Evolutionary conservation across 1,139 yeast genomes (phyloP).

Genomic region (Hyphopichia wangnamkhiaoensis): DNA sequence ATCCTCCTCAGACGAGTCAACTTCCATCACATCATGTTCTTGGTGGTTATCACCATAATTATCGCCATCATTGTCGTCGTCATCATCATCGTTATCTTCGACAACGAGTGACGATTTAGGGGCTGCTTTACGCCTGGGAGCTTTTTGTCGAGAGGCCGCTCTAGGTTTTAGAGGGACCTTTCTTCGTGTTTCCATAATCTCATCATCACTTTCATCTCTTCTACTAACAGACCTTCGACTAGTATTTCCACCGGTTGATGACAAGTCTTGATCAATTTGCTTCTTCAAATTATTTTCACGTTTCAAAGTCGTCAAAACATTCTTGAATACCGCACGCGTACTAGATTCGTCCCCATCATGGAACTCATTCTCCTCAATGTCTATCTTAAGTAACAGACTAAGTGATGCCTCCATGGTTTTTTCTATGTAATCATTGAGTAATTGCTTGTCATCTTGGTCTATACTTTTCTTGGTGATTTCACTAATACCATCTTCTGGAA

Average conservation of each 20-base stretch:
- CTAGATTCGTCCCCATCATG: conserved; percentile 30
- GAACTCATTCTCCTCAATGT: conserved; percentile 34
- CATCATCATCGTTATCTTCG: not conserved
- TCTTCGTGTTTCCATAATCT: not conserved
- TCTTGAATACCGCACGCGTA: conserved; percentile 30
- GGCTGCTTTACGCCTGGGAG: conserved; percentile 4
- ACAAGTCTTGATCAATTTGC: conserved; percentile 4
- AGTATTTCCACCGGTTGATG: too few relatives aligned
- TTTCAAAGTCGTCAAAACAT: conserved; percentile 26
- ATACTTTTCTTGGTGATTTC: conserved; percentile 72
- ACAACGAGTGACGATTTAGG: conserved; percentile 3
- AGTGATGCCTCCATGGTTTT: conserved; percentile 66
- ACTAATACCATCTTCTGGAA: conserved; percentile 78
- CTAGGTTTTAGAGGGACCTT: not conserved
- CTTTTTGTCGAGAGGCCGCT: not conserved
- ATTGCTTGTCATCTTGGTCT: conserved; percentile 78
- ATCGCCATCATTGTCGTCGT: not conserved
- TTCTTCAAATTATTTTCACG: conserved; percentile 11
- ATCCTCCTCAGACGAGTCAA: not conserved
- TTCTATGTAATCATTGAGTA: conserved; percentile 69
- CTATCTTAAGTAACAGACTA: conserved; percentile 50
- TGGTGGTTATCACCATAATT: not conserved
- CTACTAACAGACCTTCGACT: too few relatives aligned
- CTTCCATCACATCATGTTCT: not conserved
- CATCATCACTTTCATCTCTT: not conserved